Conservation (phyloP, 208 protist genomes). For the Leishmania amazonensis region DNA sequence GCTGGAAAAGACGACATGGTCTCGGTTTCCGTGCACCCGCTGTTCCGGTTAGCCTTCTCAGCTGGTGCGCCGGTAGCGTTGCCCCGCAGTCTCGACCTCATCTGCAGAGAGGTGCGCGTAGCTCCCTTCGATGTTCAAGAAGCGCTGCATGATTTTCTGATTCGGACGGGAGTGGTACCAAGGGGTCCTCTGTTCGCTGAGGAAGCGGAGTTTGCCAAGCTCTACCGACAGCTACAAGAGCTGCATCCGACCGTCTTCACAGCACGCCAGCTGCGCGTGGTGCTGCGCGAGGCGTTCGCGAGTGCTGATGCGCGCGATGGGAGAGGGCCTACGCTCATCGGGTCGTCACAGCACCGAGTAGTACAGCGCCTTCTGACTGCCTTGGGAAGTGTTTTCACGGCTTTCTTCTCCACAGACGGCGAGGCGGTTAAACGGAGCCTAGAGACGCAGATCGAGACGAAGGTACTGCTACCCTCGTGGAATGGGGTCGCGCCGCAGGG, state of each 20-base stretch:
- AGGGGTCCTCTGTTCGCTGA: slow-evolving; percentile 15
- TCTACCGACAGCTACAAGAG: slow-evolving; percentile 65
- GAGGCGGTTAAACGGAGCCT: slow-evolving; percentile 41
- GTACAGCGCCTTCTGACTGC: slow-evolving; percentile 27
- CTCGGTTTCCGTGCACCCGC: slow-evolving; percentile 23
- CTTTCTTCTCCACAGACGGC: slow-evolving; percentile 47
- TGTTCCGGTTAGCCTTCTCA: slow-evolving; percentile 25
- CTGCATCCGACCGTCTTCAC: slow-evolving; percentile 54
- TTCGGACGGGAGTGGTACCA: slow-evolving; percentile 13
- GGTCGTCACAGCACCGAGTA: not conserved
- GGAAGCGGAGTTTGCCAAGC: slow-evolving; percentile 47
- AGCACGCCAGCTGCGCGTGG: slow-evolving; percentile 34
- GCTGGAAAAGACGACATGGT: not conserved
- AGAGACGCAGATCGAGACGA: slow-evolving; percentile 47
- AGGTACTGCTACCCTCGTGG: slow-evolving; percentile 28
- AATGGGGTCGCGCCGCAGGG: slow-evolving; percentile 4
- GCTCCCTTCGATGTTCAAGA: slow-evolving; percentile 32
- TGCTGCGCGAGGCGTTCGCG: slow-evolving; percentile 42
- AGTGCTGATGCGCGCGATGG: not conserved
- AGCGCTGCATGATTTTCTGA: slow-evolving; percentile 49
- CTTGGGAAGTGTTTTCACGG: slow-evolving; percentile 30
- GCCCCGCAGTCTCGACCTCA: slow-evolving; percentile 10
- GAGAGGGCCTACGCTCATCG: not conserved
- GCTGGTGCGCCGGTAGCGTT: slow-evolving; percentile 1
- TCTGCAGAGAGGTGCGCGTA: slow-evolving; percentile 23